Percentiles rank a stretch among this genome's conserved stretches.
phyloP scores from a whole-genome alignment of 441 rosid genomes.

The Geranium incanum region DNA sequence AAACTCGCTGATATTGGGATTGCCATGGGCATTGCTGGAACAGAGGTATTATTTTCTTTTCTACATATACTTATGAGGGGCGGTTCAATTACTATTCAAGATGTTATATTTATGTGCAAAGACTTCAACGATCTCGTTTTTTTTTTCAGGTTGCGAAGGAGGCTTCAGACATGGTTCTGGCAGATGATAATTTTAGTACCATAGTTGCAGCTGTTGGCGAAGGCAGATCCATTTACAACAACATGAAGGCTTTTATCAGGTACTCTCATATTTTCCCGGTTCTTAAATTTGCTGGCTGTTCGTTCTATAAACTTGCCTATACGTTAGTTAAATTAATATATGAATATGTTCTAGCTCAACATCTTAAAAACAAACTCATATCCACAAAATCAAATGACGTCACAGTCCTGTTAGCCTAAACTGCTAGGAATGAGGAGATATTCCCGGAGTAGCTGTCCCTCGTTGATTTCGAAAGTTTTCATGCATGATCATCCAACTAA shows the following conservation, averaged over 20 bases:
- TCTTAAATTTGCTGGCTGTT: background rate
- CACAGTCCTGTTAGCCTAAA: background rate
- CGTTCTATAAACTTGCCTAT: background rate
- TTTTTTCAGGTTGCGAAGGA: slow-evolving; percentile 23
- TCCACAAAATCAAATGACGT: background rate
- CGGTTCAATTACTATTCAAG: background rate
- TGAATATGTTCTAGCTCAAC: background rate
- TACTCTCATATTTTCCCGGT: background rate
- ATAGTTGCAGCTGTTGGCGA: slow-evolving; percentile 45
- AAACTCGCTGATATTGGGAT: slow-evolving; percentile 43
- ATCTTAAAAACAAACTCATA: background rate
- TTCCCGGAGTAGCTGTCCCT: background rate
- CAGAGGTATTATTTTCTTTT: slow-evolving; percentile 30
- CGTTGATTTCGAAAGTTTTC: background rate
- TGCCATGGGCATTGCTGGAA: slow-evolving; percentile 48
- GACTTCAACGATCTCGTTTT: background rate
- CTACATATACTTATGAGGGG: background rate
- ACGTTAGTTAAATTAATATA: background rate
- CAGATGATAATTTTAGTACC: slow-evolving; percentile 45
- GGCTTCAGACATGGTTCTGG: slow-evolving; percentile 48
- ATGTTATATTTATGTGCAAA: background rate
- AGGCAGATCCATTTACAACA: slow-evolving; percentile 43
- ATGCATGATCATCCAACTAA: background rate
- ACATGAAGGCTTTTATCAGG: slow-evolving; percentile 51
- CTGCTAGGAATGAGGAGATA: too few species aligned